These are phyloP conservation scores for Trichosporon ovoides DNA, from an alignment of 1,284 basidiomycete genomes.

Conservation along the genomic window DNA sequence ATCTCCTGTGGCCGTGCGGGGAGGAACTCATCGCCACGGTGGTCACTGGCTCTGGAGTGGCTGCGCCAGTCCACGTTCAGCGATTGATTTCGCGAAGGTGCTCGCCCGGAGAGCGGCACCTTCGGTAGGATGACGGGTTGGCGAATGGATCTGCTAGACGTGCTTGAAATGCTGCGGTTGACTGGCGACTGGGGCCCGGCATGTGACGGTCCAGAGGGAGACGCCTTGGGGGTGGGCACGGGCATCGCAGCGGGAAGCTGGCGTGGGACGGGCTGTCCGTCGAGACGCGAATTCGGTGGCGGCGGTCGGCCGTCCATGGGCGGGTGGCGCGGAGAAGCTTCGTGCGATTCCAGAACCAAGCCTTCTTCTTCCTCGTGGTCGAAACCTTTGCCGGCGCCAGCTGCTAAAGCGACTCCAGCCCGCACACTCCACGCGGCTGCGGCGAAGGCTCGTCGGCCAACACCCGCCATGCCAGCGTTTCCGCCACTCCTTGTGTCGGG, in stretches of 20 bases:
- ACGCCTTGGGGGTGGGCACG: not conserved
- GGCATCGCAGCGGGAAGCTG: conserved; percentile 1
- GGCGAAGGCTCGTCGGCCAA: conserved; percentile 75
- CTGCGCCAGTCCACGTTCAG: conserved; percentile 1
- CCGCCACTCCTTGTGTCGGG: conserved; percentile 70
- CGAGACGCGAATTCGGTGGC: not conserved
- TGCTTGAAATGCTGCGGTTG: conserved; percentile 1
- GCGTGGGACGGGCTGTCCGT: not conserved
- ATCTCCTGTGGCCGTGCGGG: conserved; percentile 3
- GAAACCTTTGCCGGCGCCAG: conserved; percentile 5
- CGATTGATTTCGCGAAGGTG: conserved; percentile 9
- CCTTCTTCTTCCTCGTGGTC: not conserved
- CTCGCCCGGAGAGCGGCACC: conserved; percentile 22
- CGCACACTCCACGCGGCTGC: conserved; percentile 59
- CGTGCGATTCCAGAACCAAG: not conserved
- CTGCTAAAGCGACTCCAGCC: conserved; percentile 35
- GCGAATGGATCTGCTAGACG: conserved; percentile 7
- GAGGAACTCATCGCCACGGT: conserved; percentile 1
- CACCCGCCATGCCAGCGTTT: conserved; percentile 81
- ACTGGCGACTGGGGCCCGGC: not conserved
- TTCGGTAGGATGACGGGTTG: conserved; percentile 24
- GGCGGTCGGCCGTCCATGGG: conserved; percentile 2
- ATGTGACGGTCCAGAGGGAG: not conserved
- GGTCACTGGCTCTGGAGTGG: not conserved
- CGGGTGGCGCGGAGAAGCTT: not conserved